These are phyloP conservation scores for Aspergillus haitiensis DNA, from an alignment of 495 filamentous ascomycete genomes.

Conservation along the genomic window DNA sequence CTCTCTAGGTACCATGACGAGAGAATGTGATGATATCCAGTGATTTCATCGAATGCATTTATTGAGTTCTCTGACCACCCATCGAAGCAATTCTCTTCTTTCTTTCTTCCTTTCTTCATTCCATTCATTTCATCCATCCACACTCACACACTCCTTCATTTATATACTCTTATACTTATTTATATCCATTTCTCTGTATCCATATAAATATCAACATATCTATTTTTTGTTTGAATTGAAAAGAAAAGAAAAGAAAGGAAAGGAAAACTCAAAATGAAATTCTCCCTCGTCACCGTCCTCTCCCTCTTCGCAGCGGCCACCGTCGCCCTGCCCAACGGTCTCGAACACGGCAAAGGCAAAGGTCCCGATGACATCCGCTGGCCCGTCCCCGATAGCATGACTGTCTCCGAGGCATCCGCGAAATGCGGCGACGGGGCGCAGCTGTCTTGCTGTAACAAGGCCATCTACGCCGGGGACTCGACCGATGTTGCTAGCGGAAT, in stretches of 20 bases:
- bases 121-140: background rate
- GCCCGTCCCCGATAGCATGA: slow-evolving; percentile 43
- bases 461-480: slow-evolving; percentile 47
- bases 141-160: too few relatives aligned
- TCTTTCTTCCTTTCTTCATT: background rate
- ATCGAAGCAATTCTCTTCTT: background rate
- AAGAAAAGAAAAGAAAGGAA: too few relatives aligned
- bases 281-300: slow-evolving; percentile 11
- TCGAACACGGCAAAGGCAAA: slow-evolving; percentile 11
- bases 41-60: too few relatives aligned
- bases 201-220: too few relatives aligned
- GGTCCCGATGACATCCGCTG: slow-evolving; percentile 28
- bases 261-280: slow-evolving; percentile 23
- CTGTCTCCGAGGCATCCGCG: slow-evolving; percentile 48
- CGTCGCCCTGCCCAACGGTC: slow-evolving; percentile 7
- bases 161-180: background rate
- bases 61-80: too few relatives aligned
- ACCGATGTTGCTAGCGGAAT: slow-evolving; percentile 32
- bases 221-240: too few relatives aligned
- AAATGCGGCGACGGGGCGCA: slow-evolving; percentile 53
- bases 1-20: too few relatives aligned
- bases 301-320: slow-evolving; percentile 12
- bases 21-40: too few relatives aligned
- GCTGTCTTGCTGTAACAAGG: slow-evolving; percentile 52
- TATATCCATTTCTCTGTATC: too few relatives aligned